Evolutionary conservation across 441 rosid species (phyloP).

Genomic region (Viola pubescens): DNA sequence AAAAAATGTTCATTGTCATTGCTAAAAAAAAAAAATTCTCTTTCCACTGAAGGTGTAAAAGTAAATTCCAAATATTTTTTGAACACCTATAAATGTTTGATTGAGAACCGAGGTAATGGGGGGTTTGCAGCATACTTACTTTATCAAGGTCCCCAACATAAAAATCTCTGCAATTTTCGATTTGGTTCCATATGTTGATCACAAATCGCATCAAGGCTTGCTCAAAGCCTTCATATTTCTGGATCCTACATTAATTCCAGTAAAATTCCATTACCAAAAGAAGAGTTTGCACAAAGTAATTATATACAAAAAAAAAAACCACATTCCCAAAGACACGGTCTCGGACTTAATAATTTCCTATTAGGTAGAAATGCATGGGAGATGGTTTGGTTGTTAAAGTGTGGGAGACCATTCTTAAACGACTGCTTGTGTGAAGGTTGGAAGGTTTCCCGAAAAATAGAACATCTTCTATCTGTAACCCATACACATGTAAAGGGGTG

Average conservation of each 20-base stretch:
- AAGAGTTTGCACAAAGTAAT: constrained; percentile 4
- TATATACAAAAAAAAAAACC: too few species aligned
- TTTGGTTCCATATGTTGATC: constrained; percentile 54
- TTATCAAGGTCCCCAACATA: constrained; percentile 23
- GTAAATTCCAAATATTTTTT: neutral
- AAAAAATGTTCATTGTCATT: constrained; percentile 9
- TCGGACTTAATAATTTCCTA: too few species aligned
- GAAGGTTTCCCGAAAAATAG: too few species aligned
- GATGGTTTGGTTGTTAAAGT: too few species aligned
- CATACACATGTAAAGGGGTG: neutral
- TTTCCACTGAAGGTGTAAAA: neutral
- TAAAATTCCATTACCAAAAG: constrained; percentile 19
- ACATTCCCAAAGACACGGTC: too few species aligned
- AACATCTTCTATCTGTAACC: too few species aligned
- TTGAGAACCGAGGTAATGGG: neutral
- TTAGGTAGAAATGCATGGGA: too few species aligned
- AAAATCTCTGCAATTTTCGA: constrained; percentile 39
- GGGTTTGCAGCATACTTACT: constrained; percentile 28
- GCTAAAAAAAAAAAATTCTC: neutral
- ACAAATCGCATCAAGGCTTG: constrained; percentile 45
- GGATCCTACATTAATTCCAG: constrained; percentile 44
- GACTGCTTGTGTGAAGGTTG: too few species aligned
- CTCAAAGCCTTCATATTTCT: constrained; percentile 51
- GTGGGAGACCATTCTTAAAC: too few species aligned
- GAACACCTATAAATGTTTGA: neutral